A percentile compares a stretch with the other conserved stretches of the same genome.
These are phyloP conservation scores for Pythium volutum DNA, from an alignment of 352 stramenopile genomes.

Conservation along the genomic window DNA sequence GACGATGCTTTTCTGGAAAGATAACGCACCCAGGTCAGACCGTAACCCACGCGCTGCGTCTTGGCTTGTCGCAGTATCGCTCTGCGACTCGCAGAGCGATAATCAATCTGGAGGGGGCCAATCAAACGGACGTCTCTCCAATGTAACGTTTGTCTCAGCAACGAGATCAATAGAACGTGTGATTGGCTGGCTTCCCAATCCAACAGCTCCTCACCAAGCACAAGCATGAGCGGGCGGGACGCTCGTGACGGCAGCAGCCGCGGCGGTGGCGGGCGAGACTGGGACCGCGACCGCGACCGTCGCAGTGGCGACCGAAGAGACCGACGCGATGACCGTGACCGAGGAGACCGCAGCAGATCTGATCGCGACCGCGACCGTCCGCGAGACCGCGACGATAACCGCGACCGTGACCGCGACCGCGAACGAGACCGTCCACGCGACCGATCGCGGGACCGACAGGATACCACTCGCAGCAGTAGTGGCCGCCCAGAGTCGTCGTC, in stretches of 20 bases:
- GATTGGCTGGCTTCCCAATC: slow-evolving; percentile 15
- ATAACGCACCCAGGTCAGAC: slow-evolving; percentile 3
- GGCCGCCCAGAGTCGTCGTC: background rate
- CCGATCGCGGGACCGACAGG: slow-evolving; percentile 30
- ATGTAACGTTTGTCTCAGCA: slow-evolving; percentile 4
- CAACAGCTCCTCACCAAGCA: background rate
- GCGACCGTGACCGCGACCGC: slow-evolving; percentile 15
- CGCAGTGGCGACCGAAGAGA: too few species aligned
- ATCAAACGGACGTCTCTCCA: slow-evolving; percentile 7
- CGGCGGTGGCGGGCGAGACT: slow-evolving; percentile 20
- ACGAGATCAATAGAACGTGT: slow-evolving; percentile 13
- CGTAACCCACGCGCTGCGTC: slow-evolving; percentile 1
- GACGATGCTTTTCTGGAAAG: background rate
- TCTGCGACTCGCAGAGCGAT: background rate
- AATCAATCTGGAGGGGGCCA: slow-evolving; percentile 6
- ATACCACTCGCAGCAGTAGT: slow-evolving; percentile 8
- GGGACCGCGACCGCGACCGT: slow-evolving; percentile 7
- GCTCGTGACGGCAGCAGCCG: slow-evolving; percentile 25
- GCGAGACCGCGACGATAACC: slow-evolving; percentile 19
- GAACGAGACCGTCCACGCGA: slow-evolving; percentile 27
- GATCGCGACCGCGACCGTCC: background rate
- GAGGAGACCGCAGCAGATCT: too few species aligned
- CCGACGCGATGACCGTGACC: too few species aligned
- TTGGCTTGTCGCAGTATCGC: slow-evolving; percentile 13
- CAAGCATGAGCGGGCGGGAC: slow-evolving; percentile 35